Evolutionary conservation across 2,329 filamentous ascomycete species (phyloP).

Genomic region (Aspergillus jensenii): DNA sequence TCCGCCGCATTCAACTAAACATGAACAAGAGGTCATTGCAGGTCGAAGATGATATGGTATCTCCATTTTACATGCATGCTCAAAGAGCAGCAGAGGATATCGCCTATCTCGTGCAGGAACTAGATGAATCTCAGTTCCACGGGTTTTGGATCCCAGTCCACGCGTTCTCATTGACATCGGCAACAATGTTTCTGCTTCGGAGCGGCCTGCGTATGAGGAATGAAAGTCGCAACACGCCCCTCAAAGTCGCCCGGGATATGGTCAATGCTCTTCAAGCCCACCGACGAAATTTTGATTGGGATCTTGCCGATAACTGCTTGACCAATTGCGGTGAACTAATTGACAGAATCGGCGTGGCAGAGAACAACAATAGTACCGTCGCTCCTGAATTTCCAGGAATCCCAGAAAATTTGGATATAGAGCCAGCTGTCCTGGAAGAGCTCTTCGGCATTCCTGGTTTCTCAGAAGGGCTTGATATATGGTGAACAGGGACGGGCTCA

Average conservation of each 20-base stretch:
- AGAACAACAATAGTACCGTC: not conserved
- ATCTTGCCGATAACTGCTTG: slow-evolving; percentile 53
- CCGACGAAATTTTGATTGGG: slow-evolving; percentile 46
- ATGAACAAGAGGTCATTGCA: slow-evolving; percentile 25
- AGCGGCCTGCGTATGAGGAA: slow-evolving; percentile 48
- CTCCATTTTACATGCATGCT: slow-evolving; percentile 40
- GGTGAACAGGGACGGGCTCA: not conserved
- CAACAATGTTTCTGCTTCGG: slow-evolving; percentile 52
- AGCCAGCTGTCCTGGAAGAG: not conserved
- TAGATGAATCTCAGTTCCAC: slow-evolving; percentile 44
- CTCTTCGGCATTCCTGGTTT: not conserved
- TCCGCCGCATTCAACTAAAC: slow-evolving; percentile 50
- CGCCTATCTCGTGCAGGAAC: slow-evolving; percentile 48
- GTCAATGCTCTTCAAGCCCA: slow-evolving; percentile 42
- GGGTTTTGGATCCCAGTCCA: slow-evolving; percentile 54
- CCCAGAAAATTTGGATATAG: not conserved
- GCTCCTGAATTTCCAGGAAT: not conserved
- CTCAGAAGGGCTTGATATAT: not conserved
- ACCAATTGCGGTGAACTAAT: slow-evolving; percentile 50
- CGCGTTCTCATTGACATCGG: slow-evolving; percentile 51
- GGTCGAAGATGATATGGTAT: slow-evolving; percentile 18
- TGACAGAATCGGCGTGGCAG: slow-evolving; percentile 35
- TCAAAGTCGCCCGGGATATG: slow-evolving; percentile 47
- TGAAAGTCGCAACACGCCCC: slow-evolving; percentile 27
- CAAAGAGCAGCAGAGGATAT: slow-evolving; percentile 52